These are phyloP conservation scores for Acacia pycnantha DNA, from an alignment of 331 rosid species.

Conservation along the genomic window DNA sequence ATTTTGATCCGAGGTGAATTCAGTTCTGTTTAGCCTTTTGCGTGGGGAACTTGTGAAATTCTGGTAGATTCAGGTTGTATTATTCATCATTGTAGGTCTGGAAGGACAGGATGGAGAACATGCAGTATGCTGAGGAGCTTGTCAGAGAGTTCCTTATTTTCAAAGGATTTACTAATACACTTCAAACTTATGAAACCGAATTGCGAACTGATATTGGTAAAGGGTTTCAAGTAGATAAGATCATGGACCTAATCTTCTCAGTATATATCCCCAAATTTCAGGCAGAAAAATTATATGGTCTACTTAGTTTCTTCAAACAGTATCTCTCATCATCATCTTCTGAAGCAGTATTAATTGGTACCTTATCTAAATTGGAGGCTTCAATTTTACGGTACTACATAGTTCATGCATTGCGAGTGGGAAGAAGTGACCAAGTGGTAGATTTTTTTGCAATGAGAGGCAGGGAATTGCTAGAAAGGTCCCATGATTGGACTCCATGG, in stretches of 20 bases:
- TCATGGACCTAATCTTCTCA: constrained; percentile 76
- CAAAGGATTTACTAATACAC: constrained; percentile 78
- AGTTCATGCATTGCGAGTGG: constrained; percentile 59
- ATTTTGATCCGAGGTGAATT: background rate
- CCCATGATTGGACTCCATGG: constrained; percentile 81
- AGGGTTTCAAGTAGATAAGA: constrained; percentile 77
- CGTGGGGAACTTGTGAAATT: background rate
- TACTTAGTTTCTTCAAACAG: constrained; percentile 73
- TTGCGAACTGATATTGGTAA: constrained; percentile 70
- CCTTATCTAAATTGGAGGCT: constrained; percentile 65
- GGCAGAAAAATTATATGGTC: constrained; percentile 61
- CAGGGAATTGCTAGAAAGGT: constrained; percentile 59
- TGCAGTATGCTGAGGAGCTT: constrained; percentile 91
- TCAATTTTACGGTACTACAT: constrained; percentile 70
- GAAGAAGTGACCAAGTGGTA: constrained; percentile 63
- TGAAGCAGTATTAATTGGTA: constrained; percentile 47
- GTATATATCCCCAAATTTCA: constrained; percentile 74
- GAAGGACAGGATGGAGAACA: constrained; percentile 64
- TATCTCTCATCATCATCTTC: constrained; percentile 61
- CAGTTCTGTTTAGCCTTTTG: background rate
- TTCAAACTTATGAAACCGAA: constrained; percentile 78
- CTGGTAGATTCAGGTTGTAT: background rate
- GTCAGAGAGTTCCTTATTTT: constrained; percentile 90
- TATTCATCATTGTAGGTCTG: background rate
- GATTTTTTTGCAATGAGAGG: constrained; percentile 69